A percentile compares a stretch with the other conserved stretches of the same genome.
phyloP scores from a whole-genome alignment of 2,329 filamentous ascomycete genomes.

The Geoglossum cookeanum region DNA sequence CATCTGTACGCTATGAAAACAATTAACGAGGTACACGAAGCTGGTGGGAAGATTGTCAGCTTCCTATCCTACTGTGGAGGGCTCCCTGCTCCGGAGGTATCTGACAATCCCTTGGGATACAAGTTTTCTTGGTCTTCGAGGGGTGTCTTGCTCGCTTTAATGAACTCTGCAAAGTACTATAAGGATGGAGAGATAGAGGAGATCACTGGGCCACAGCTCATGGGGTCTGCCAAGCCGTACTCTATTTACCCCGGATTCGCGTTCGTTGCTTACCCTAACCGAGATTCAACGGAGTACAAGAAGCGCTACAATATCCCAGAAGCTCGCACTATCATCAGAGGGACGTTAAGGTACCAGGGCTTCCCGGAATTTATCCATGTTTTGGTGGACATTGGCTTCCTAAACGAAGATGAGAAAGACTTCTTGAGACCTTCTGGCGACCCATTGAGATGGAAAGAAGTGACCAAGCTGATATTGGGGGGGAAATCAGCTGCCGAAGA shows the following conservation, averaged over 20 bases:
- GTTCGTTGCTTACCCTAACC: constrained; percentile 85
- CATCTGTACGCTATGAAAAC: constrained; percentile 64
- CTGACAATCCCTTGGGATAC: constrained; percentile 81
- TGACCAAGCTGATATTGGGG: constrained; percentile 57
- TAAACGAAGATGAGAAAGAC: constrained; percentile 48
- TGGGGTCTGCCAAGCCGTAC: constrained; percentile 78
- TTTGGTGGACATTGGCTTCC: constrained; percentile 78
- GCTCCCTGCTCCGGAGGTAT: constrained; percentile 50
- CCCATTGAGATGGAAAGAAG: constrained; percentile 64
- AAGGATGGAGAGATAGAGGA: constrained; percentile 50
- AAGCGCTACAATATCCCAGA: constrained; percentile 86
- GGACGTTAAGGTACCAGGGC: constrained; percentile 69
- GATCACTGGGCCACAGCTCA: constrained; percentile 42
- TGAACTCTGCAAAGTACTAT: constrained; percentile 71
- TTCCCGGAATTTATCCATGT: constrained; percentile 82
- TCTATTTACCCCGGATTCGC: constrained; percentile 61
- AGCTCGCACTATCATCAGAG: constrained; percentile 68
- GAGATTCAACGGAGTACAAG: constrained; percentile 72
- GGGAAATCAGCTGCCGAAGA: constrained; percentile 44
- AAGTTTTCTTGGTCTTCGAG: constrained; percentile 72
- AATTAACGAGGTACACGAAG: constrained; percentile 72
- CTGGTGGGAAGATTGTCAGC: constrained; percentile 63
- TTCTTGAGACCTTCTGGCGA: constrained; percentile 36
- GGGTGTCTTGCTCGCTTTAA: constrained; percentile 70
- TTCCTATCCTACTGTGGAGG: constrained; percentile 81